Percentiles rank a stretch among this genome's conserved stretches.
Conservation (phyloP, 2,329 filamentous ascomycete species). For the Simplicillium aogashimaense region DNA sequence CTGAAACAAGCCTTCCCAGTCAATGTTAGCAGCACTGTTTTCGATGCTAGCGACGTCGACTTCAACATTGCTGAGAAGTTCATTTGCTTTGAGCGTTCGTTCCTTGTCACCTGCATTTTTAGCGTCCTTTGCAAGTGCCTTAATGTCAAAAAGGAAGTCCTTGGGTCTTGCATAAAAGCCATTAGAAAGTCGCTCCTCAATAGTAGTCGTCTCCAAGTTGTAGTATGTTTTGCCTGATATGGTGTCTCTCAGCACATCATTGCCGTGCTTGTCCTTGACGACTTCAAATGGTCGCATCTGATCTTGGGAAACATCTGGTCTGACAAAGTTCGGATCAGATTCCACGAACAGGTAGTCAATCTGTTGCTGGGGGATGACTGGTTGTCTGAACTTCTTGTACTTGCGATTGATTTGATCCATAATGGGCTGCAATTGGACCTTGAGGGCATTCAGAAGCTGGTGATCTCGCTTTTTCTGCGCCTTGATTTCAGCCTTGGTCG, state of each 20-base stretch:
- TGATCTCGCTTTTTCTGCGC: conserved; percentile 74
- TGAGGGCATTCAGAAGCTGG: conserved; percentile 74
- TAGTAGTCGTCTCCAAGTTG: conserved; percentile 85
- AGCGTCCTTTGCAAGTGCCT: conserved; percentile 74
- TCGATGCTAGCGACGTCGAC: conserved; percentile 80
- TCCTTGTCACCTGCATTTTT: conserved; percentile 75
- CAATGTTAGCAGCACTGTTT: conserved; percentile 52
- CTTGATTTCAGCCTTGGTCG: conserved; percentile 71
- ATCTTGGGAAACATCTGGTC: conserved; percentile 40
- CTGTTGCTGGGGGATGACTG: conserved; percentile 62
- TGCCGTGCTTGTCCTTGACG: conserved; percentile 68
- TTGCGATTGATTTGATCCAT: conserved; percentile 94
- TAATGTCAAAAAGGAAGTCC: conserved; percentile 85
- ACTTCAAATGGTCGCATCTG: conserved; percentile 70
- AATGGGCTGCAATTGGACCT: conserved; percentile 81
- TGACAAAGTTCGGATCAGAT: conserved; percentile 61
- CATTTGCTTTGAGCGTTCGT: conserved; percentile 75
- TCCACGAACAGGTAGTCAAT: conserved; percentile 82
- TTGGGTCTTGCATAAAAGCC: conserved; percentile 88
- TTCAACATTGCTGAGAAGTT: conserved; percentile 86
- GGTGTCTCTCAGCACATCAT: conserved; percentile 65
- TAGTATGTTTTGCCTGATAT: conserved; percentile 81
- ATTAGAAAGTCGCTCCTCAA: conserved; percentile 93
- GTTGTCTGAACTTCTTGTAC: conserved; percentile 79
- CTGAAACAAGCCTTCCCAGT: conserved; percentile 75